These are phyloP conservation scores for Macrolepiota fuliginosa DNA, from an alignment of 768 basidiomycete genomes.

Conservation along the genomic window DNA sequence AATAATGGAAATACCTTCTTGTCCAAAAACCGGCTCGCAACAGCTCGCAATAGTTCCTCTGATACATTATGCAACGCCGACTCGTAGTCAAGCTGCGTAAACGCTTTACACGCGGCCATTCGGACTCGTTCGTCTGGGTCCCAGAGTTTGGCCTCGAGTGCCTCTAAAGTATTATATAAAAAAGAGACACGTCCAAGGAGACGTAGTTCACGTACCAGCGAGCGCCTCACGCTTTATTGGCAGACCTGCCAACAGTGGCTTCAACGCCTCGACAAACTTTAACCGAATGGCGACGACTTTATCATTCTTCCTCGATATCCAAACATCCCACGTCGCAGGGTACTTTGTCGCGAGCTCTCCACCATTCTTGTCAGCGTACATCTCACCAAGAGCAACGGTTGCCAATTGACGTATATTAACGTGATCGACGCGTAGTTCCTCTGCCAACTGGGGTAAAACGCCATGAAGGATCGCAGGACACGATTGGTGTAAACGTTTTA, in stretches of 20 bases:
- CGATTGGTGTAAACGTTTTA: conserved; percentile 76
- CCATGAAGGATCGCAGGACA: conserved; percentile 83
- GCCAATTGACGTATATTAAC: conserved; percentile 70
- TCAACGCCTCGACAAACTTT: conserved; percentile 72
- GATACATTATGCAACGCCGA: conserved; percentile 81
- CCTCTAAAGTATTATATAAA: conserved; percentile 33
- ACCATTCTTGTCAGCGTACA: conserved; percentile 80
- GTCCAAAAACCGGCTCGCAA: conserved; percentile 77
- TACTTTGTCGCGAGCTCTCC: conserved; percentile 77
- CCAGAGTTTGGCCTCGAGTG: conserved; percentile 59
- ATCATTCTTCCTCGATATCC: conserved; percentile 80
- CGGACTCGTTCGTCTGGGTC: conserved; percentile 95
- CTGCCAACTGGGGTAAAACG: conserved; percentile 91
- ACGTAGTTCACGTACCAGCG: conserved; percentile 57
- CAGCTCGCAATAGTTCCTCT: conserved; percentile 51
- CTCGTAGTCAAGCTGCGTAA: conserved; percentile 87
- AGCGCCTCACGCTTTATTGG: conserved; percentile 66
- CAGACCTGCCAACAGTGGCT: conserved; percentile 58
- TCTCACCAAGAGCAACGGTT: conserved; percentile 85
- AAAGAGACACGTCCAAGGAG: neutral
- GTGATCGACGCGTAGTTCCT: conserved; percentile 81
- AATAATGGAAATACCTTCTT: conserved; percentile 62
- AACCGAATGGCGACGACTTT: conserved; percentile 67
- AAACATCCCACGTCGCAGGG: conserved; percentile 80
- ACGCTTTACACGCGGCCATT: conserved; percentile 77